Conservation (phyloP, 2,329 filamentous ascomycete genomes). For the Capronia americana region DNA sequence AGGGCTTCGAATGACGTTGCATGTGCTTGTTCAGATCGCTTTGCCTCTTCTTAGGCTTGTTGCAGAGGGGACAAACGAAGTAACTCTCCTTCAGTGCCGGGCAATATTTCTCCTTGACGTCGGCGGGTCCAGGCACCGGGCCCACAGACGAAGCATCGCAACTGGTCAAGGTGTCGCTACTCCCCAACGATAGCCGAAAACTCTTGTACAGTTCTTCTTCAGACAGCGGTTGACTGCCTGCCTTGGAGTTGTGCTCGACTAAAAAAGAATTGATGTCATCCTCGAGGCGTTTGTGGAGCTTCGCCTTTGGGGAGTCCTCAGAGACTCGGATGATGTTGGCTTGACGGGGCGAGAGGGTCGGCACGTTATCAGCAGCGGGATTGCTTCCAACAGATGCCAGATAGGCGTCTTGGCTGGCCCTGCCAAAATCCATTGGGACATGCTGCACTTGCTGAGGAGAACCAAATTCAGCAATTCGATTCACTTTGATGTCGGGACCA, state of each 20-base stretch:
- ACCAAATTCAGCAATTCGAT: slow-evolving; percentile 24
- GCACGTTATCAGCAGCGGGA: slow-evolving; percentile 5
- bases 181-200: slow-evolving; percentile 21
- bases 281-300: slow-evolving; percentile 19
- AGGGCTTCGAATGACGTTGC: slow-evolving; percentile 81
- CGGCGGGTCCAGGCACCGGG: slow-evolving; percentile 5
- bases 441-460: slow-evolving; percentile 20
- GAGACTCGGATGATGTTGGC: slow-evolving; percentile 22
- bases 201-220: slow-evolving; percentile 26
- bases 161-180: slow-evolving; percentile 20
- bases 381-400: slow-evolving; percentile 22
- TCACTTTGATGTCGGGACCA: slow-evolving; percentile 14
- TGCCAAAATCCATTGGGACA: slow-evolving; percentile 2
- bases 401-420: slow-evolving; percentile 28
- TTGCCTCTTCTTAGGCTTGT: slow-evolving; percentile 28
- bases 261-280: slow-evolving; percentile 32
- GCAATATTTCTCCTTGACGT: slow-evolving; percentile 13
- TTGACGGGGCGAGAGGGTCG: slow-evolving; percentile 14
- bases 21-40: slow-evolving; percentile 72
- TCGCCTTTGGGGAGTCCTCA: slow-evolving; percentile 8
- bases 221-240: slow-evolving; percentile 14
- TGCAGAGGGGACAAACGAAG: slow-evolving; percentile 30
- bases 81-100: slow-evolving; percentile 13
- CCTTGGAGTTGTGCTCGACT: slow-evolving; percentile 15
- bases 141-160: slow-evolving; percentile 21